Evolutionary conservation across 2,329 filamentous ascomycete genomes (phyloP).

Genomic region (Pyrenochaeta sp.): DNA sequence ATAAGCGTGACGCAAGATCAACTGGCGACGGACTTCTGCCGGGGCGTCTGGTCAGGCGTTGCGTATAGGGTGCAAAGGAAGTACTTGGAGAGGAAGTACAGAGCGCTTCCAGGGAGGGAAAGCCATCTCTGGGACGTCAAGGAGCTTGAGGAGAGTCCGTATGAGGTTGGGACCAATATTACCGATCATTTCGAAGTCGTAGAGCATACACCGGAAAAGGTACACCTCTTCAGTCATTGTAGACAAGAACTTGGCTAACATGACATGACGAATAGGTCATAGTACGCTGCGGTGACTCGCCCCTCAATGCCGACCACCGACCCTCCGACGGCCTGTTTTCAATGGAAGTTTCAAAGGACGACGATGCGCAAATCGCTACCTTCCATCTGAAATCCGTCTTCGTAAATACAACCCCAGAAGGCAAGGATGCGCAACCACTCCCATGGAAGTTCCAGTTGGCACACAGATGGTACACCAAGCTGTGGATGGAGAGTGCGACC

Average conservation of each 20-base stretch:
- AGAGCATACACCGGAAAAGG: slow-evolving; percentile 46
- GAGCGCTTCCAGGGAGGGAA: slow-evolving; percentile 40
- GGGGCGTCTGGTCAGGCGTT: slow-evolving; percentile 48
- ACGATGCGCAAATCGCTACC: slow-evolving; percentile 44
- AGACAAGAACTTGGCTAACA: slow-evolving; percentile 12
- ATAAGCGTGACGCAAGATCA: slow-evolving; percentile 36
- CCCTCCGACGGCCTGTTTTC: slow-evolving; percentile 49
- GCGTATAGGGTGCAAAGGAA: slow-evolving; percentile 48
- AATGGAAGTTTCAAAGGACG: slow-evolving; percentile 51
- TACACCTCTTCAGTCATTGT: slow-evolving; percentile 18
- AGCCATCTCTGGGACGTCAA: slow-evolving; percentile 47
- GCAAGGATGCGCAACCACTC: slow-evolving; percentile 35
- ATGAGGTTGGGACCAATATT: slow-evolving; percentile 47
- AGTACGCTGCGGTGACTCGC: slow-evolving; percentile 51
- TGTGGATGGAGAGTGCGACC: slow-evolving; percentile 54
- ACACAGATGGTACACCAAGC: slow-evolving; percentile 49
- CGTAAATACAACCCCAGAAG: slow-evolving; percentile 49
- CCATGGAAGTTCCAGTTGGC: slow-evolving; percentile 41
- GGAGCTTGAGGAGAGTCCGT: slow-evolving; percentile 42
- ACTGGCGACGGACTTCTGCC: slow-evolving; percentile 49
- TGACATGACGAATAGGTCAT: slow-evolving; percentile 35
- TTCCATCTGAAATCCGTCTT: slow-evolving; percentile 53
- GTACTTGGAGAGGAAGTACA: slow-evolving; percentile 48
- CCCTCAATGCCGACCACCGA: slow-evolving; percentile 37
- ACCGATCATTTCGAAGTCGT: slow-evolving; percentile 54